These are phyloP conservation scores for Combretum micranthum DNA, from an alignment of 345 rosid species.

Conservation along the genomic window DNA sequence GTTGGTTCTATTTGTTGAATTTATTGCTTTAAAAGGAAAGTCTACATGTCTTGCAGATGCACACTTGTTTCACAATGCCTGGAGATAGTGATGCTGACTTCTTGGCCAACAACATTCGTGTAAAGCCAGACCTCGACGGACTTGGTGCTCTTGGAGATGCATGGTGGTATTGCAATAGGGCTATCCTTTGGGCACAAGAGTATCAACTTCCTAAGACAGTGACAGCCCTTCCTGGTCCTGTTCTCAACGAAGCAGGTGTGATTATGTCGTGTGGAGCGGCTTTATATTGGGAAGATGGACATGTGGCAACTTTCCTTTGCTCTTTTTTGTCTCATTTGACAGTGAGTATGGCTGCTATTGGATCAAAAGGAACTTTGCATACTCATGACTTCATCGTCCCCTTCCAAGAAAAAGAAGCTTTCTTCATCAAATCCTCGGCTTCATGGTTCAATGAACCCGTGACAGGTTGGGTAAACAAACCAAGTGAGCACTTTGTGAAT, in stretches of 20 bases:
- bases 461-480: slow-evolving; percentile 29
- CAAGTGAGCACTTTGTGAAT: slow-evolving; percentile 39
- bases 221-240: slow-evolving; percentile 36
- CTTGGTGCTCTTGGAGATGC: slow-evolving; percentile 85
- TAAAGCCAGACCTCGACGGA: slow-evolving; percentile 75
- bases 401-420: slow-evolving; percentile 48
- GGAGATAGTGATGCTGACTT: slow-evolving; percentile 41
- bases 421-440: slow-evolving; percentile 34
- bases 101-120: slow-evolving; percentile 61
- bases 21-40: too few relatives aligned
- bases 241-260: slow-evolving; percentile 56
- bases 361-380: slow-evolving; percentile 58
- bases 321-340: slow-evolving; percentile 74
- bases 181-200: slow-evolving; percentile 46
- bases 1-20: too few relatives aligned
- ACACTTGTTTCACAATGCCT: slow-evolving; percentile 49
- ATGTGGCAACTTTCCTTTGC: slow-evolving; percentile 53
- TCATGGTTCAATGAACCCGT: slow-evolving; percentile 41
- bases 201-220: slow-evolving; percentile 61
- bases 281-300: slow-evolving; percentile 58
- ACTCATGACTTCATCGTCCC: slow-evolving; percentile 67
- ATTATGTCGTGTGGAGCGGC: slow-evolving; percentile 66
- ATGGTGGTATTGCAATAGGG: slow-evolving; percentile 74
- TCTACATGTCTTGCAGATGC: slow-evolving; percentile 36
- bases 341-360: slow-evolving; percentile 57